Base-by-base conservation (phyloP, 192 early-diverging fungal species). In the Pilobolus umbonatus region DNA sequence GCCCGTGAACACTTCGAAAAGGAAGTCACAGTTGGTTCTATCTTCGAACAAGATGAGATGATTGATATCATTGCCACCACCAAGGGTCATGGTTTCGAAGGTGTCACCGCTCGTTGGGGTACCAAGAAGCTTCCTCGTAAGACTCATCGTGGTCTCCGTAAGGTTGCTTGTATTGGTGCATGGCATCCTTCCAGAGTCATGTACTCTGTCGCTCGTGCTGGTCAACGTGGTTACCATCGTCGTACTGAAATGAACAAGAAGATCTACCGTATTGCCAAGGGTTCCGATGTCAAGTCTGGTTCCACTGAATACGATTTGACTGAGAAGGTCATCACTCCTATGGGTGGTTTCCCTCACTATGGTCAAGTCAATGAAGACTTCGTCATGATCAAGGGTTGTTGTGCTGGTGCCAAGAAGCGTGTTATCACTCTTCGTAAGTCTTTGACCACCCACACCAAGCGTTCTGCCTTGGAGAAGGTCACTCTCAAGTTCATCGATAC, bases 221-320 rank as follows among this genome's bases (percentile, higher is more conserved):
- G 97, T 94, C 97, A 99, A 86, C 81, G 93, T 81, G 97, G 97
- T 85, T 98, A 94, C 88, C 97, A 99, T 83, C 97, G 98, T 86
- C 95, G 97, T 89, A 98, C 95, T 63, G 97, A 99, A 82, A 75
- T 95, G 63, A 99, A 99, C 91, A 98, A 97, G 92, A 99, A 99
- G 90, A 96, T 99, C 85, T 99, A 98, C 89, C 91, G 95, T 70
- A 88, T 99, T 56, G 94, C 88, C 55, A 91, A 89, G 68, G 89
- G 87, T 64, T 80, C 85, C 59, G 88, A 93, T 79, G 77, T 80
- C 64, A 75, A 75, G 57, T 88, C 77, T 77, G 95, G 84, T 72
- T 77, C 92, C 71, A 99, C 97, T 75, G 94, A 97, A 74, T 95
- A 89, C 82, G 97, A 99, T 75, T 67, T 93, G 42, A 98, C 97